These are phyloP conservation scores for Erodium moschatum DNA, from an alignment of 441 rosid genomes.

Conservation along the genomic window DNA sequence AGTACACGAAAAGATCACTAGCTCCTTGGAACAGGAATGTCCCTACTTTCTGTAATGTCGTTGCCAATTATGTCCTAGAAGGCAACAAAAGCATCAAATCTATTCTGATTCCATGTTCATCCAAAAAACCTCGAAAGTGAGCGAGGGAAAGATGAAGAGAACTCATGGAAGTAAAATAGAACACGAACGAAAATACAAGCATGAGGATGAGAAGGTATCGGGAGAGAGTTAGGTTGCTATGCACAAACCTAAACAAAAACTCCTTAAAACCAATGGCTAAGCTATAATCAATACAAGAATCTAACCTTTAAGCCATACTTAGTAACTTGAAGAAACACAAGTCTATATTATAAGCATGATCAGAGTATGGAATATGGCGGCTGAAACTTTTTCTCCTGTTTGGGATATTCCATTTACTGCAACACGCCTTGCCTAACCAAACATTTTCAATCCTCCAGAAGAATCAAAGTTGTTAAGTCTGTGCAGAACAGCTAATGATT, in stretches of 20 bases:
- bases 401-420: background rate
- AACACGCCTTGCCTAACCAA: background rate
- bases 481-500: constrained; percentile 16
- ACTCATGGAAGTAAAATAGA: background rate
- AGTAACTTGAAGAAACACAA: background rate
- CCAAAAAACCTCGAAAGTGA: background rate
- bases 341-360: background rate
- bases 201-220: background rate
- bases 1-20: background rate
- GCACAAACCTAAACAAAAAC: background rate
- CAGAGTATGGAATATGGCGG: background rate
- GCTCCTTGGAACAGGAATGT: background rate
- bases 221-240: background rate
- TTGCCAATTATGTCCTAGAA: too few species aligned
- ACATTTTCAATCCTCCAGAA: background rate
- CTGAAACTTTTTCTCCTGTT: background rate
- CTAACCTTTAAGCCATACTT: background rate
- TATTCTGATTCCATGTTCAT: background rate
- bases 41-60: too few species aligned
- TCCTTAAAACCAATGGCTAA: background rate
- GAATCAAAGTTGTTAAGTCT: background rate
- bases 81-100: too few species aligned
- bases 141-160: too few species aligned
- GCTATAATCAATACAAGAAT: background rate
- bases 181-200: background rate